Evolutionary conservation across 2,329 filamentous ascomycete species (phyloP).

Genomic region (Fusarium tjaetaba): DNA sequence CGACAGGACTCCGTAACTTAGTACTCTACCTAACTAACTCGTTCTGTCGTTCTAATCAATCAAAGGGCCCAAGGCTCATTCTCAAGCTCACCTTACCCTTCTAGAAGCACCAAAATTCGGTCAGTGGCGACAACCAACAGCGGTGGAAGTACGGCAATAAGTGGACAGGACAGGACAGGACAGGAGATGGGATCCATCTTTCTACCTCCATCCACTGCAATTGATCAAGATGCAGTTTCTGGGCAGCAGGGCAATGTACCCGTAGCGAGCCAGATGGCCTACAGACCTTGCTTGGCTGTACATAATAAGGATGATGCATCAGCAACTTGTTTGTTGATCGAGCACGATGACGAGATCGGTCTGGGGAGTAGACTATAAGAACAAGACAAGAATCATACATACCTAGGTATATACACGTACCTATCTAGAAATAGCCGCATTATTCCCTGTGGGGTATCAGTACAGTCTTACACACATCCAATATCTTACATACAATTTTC

Average conservation of each 20-base stretch:
- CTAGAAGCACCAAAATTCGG: conserved; percentile 24
- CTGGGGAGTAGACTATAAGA: background rate
- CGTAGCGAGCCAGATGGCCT: background rate
- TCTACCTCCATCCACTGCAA: background rate
- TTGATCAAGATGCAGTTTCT: conserved; percentile 2
- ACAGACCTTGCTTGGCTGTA: background rate
- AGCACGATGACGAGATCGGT: conserved; percentile 19
- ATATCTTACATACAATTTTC: background rate
- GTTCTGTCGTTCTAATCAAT: background rate
- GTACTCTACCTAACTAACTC: background rate
- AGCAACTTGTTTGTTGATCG: background rate
- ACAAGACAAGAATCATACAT: background rate
- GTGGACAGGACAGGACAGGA: background rate
- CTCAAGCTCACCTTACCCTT: conserved; percentile 14
- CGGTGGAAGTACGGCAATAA: conserved; percentile 25
- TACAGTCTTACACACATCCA: conserved; percentile 19
- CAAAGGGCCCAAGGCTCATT: background rate
- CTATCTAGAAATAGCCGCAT: background rate
- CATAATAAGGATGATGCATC: conserved; percentile 22
- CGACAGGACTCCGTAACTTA: background rate
- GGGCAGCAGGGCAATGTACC: background rate
- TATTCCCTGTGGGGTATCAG: background rate
- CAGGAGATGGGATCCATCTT: background rate
- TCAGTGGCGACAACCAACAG: conserved; percentile 18
- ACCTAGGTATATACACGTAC: background rate